These are phyloP conservation scores for Hymenochaete sp. DNA, from an alignment of 1,284 basidiomycete species.

Conservation along the genomic window DNA sequence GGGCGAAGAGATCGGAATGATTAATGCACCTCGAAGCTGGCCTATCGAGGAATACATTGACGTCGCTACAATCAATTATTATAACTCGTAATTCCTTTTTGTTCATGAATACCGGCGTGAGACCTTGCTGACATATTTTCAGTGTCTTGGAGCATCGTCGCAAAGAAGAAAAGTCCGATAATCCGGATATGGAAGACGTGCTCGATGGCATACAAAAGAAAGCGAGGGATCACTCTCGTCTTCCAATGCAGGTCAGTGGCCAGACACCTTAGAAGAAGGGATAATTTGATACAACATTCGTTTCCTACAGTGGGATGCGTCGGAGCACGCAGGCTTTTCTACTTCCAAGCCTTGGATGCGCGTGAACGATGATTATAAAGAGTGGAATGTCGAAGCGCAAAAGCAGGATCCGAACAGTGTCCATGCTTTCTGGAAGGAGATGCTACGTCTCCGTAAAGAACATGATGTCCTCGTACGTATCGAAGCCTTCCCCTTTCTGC, in stretches of 20 bases:
- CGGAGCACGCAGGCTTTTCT: conserved; percentile 55
- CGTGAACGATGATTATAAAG: conserved; percentile 56
- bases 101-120: neutral
- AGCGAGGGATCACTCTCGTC: conserved; percentile 63
- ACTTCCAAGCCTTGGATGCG: conserved; percentile 61
- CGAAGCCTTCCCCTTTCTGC: neutral
- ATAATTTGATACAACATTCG: too few relatives aligned
- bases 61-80: conserved; percentile 47
- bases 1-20: conserved; percentile 64
- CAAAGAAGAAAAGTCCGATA: conserved; percentile 27
- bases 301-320: conserved; percentile 46
- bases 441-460: conserved; percentile 45
- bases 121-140: neutral
- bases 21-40: conserved; percentile 61
- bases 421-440: conserved; percentile 49
- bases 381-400: conserved; percentile 55
- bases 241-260: conserved; percentile 48
- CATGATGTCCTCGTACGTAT: conserved; percentile 44
- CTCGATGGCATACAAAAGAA: conserved; percentile 49
- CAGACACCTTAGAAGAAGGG: too few relatives aligned
- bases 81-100: conserved; percentile 30
- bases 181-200: conserved; percentile 51
- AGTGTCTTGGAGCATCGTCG: conserved; percentile 36
- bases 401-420: conserved; percentile 41
- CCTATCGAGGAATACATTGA: conserved; percentile 68